A percentile compares a stretch with the other conserved stretches of the same genome.
Conservation (phyloP, 768 basidiomycete genomes). For the Crucibulum laeve region DNA sequence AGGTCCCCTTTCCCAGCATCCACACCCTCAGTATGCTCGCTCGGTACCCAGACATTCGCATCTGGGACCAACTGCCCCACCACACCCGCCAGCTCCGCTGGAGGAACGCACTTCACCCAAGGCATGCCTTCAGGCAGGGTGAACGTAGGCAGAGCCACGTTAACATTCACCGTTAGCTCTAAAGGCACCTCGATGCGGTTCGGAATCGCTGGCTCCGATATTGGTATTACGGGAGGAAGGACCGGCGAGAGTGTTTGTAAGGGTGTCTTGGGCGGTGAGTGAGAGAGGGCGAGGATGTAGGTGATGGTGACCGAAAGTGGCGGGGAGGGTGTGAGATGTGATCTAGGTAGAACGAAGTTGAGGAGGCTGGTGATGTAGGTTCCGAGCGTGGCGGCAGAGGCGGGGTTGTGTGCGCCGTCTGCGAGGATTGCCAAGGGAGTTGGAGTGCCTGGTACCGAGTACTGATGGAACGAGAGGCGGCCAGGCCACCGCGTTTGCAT, state of each 20-base stretch:
- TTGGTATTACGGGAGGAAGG: slow-evolving; percentile 41
- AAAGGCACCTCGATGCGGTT: slow-evolving; percentile 16
- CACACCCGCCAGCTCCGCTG: slow-evolving; percentile 41
- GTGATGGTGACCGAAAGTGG: slow-evolving; percentile 39
- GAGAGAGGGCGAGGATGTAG: slow-evolving; percentile 78
- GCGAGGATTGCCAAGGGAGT: slow-evolving; percentile 49
- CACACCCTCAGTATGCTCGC: slow-evolving; percentile 24
- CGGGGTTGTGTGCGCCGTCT: slow-evolving; percentile 93
- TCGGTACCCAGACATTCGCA: slow-evolving; percentile 48
- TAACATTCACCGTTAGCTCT: slow-evolving; percentile 21
- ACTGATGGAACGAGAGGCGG: slow-evolving; percentile 65
- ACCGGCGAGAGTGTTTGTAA: slow-evolving; percentile 67
- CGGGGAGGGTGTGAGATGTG: slow-evolving; percentile 6
- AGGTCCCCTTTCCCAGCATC: slow-evolving; percentile 16
- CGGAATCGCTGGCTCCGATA: no score
- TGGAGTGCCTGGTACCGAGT: slow-evolving; percentile 18
- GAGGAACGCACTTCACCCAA: slow-evolving; percentile 73
- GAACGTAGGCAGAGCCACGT: slow-evolving; percentile 59
- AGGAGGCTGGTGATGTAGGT: slow-evolving; percentile 51
- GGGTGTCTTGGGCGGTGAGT: slow-evolving; percentile 84
- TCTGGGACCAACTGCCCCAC: slow-evolving; percentile 38
- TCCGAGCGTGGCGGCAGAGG: slow-evolving; percentile 66
- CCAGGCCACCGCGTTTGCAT: slow-evolving; percentile 70
- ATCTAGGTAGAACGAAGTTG: no score
- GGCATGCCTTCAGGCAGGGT: slow-evolving; percentile 88